phyloP scores from a whole-genome alignment of 495 filamentous ascomycete genomes.

The Aspergillus homomorphus region DNA sequence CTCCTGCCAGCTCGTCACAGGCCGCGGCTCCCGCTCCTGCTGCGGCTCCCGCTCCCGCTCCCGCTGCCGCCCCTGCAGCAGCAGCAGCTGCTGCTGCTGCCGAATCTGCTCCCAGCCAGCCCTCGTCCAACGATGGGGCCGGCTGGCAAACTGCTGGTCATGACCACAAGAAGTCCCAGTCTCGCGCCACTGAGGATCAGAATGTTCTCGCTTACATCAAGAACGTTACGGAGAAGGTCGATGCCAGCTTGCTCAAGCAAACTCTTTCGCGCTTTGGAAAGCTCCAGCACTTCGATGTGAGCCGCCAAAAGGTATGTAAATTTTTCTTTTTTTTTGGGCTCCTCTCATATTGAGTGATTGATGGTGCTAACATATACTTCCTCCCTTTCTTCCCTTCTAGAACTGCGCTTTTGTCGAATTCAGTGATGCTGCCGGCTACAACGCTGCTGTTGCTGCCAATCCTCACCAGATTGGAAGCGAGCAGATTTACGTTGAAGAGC shows the following conservation, averaged over 20 bases:
- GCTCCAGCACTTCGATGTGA: slow-evolving; percentile 84
- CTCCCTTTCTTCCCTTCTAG: slow-evolving; percentile 43
- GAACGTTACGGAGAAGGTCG: slow-evolving; percentile 84
- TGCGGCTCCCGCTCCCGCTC: slow-evolving; percentile 32
- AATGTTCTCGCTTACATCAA: slow-evolving; percentile 82
- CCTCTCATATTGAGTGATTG: neutral
- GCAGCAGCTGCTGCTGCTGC: slow-evolving; percentile 33
- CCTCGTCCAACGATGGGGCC: slow-evolving; percentile 43
- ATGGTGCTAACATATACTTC: slow-evolving; percentile 9
- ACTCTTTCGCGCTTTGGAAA: slow-evolving; percentile 71
- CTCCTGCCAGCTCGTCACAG: slow-evolving; percentile 37
- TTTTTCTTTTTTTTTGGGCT: neutral
- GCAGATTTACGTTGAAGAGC: slow-evolving; percentile 82
- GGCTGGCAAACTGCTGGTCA: slow-evolving; percentile 80
- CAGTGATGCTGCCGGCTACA: slow-evolving; percentile 69
- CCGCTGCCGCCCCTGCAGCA: no score
- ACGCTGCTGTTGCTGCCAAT: slow-evolving; percentile 77
- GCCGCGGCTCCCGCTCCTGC: slow-evolving; percentile 39
- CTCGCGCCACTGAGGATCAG: slow-evolving; percentile 62
- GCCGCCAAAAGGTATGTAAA: slow-evolving; percentile 77
- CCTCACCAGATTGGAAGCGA: slow-evolving; percentile 81
- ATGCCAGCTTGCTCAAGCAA: slow-evolving; percentile 61
- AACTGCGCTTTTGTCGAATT: slow-evolving; percentile 98
- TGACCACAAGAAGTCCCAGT: slow-evolving; percentile 76
- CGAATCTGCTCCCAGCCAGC: slow-evolving; percentile 45